Evolutionary conservation across 306 rosid genomes (phyloP), one percentile per base, ranked within the genome.

Genomic region (Clitoria ternatea): DNA sequence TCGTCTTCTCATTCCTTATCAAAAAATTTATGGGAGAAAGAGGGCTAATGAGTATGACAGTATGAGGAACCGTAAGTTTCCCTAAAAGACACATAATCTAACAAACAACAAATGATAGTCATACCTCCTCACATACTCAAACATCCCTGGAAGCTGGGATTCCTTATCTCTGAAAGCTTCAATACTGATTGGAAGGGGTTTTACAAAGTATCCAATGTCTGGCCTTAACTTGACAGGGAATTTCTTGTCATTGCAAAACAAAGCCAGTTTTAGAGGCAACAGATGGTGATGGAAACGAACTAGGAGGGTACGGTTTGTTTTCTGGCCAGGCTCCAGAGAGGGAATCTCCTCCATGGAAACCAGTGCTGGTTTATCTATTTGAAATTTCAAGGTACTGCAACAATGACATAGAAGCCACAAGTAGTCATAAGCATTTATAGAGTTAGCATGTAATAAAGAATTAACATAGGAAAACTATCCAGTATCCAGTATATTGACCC

Each of bases 221-320:
- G 99, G 99, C 82, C 89, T 83, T 72, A 95, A 67, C 72, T 79
- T 94, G 49, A 90, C 92, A 48, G 87, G 83, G 79, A 83, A 76
- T 73, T 61, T 91, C 74, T 79, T 87, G 74, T 88, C 91, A 49
- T 89, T 81, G 80, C 91, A 87, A 84, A 73, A 80, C 61, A 95
- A 82, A 81, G 85, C 81, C 80, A 95, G 74, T 81, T 91, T 91
- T 61, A 89, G 81, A 73, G 99, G 96, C 85, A 95, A 79, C 49
- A 95, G 96, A 66, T 95, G 99, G 84, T 95, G 99, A 82, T 85
- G 88, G 83, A 95, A 95, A 62, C 82, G 89, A 78, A 82, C 97
- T 49, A 89, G 91, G 50, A 91, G 72, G 65, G 69, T 77, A 80
- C 85, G 83, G 15, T 84, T 82, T 54, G 61, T 66, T 15, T 77